These are phyloP conservation scores for Sporothrix schenckii DNA, from an alignment of 2,329 filamentous ascomycete species.

Conservation along the genomic window DNA sequence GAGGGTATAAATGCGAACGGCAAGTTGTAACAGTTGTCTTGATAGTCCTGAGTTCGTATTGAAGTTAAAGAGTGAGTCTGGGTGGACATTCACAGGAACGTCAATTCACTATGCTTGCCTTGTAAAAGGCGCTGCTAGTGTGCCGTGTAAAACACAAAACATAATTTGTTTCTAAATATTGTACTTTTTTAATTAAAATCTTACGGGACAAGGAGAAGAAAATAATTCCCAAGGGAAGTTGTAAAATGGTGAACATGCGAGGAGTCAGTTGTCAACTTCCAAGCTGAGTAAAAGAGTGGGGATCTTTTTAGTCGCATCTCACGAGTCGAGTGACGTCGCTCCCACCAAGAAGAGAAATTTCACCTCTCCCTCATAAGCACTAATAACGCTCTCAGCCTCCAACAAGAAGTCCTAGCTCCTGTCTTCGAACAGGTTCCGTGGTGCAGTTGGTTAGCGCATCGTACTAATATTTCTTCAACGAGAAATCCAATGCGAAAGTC, in stretches of 20 bases:
- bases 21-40: neutral
- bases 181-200: neutral
- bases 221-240: neutral
- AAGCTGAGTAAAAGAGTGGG: neutral
- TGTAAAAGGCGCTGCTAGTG: neutral
- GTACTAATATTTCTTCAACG: constrained; percentile 35
- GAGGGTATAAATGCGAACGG: too few relatives aligned
- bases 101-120: neutral
- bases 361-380: constrained; percentile 1
- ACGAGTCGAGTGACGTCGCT: too few relatives aligned
- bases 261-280: neutral
- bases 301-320: neutral
- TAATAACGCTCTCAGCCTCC: neutral
- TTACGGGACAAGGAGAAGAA: too few relatives aligned
- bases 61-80: neutral
- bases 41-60: too few relatives aligned
- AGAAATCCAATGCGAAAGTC: constrained; percentile 37
- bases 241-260: neutral
- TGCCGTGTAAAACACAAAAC: neutral
- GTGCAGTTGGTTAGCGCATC: constrained; percentile 38
- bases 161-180: neutral
- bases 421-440: constrained; percentile 36
- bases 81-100: neutral
- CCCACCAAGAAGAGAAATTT: neutral
- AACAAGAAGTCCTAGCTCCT: constrained; percentile 33